Evolutionary conservation across 352 stramenopile genomes (phyloP), one percentile per base, ranked within the genome.

Genomic region (Elongisporangium undulatum): DNA sequence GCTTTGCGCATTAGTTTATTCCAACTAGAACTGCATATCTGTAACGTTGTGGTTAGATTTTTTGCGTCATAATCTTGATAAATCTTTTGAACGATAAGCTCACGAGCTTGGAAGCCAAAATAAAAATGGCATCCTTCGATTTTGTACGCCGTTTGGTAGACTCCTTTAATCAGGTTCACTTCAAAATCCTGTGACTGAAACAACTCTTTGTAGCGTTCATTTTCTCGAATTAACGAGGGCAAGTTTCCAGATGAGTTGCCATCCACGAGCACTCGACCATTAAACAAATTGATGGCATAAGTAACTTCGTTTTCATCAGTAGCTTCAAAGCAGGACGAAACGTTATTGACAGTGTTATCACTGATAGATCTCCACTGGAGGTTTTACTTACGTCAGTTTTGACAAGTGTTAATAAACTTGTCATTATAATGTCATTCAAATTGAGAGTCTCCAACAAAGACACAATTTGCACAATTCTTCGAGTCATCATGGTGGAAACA

Each of bases 121-220:
- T 84, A 64, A n/a, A 79, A 84, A 16, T 69, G 62, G 2, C 65
- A 67, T 3, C 61, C 63, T 15, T 67, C 63, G 24, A 70, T 58
- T 16, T 56, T 52, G 13, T 66, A 29, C 48, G 63, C 51, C 0
- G 75, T 83, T 50, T 57, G 64, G 16, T 79, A 76, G 13, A 77
- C 59, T 12, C 66, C 64, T 49, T 71, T 69, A 0, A 29, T 41
- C 38, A 50, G 65, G 8, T 61, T 66, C 1, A 87, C 76, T 63
- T 87, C 76, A 55, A 89, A 89, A 23, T 90, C 79, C 22, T 67
- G 57, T 0, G 55, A 52, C 1, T 67, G 62, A 63, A 90, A 90
- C 2, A 89, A 34, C n/a, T 54, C 45, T 12, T 49, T 20, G 51
- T 86, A 90, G 16, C 54, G 50, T 20, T 64, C 4, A n/a, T 75